Base-by-base conservation (phyloP, 805 yeast genomes). In the Candida ovalis region DNA sequence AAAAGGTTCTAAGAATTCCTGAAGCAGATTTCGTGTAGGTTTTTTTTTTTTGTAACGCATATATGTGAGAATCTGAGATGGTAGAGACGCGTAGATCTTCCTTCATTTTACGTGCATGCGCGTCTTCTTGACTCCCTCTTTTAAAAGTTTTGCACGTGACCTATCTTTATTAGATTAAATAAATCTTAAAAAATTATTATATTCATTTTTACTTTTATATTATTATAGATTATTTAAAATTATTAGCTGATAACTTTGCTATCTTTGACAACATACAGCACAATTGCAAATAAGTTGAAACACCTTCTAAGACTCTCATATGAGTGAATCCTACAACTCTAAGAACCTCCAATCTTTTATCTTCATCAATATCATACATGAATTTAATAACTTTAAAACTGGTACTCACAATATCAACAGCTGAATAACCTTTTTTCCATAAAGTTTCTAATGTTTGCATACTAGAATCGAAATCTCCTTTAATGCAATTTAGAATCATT, bases 221-320 rank as follows among this genome's bases (percentile, higher is more conserved):
- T 32, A 8, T 13, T 40, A 17, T 40, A 40, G 4, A 7, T 3
- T 18, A 24, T 22, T 40, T 32, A 17, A 37, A 43, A 19, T 17
- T 17, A 17, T 43, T 50, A 12, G 40, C 19, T 7, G 50, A 42
- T 10, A 52, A 41, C 18, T 70, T 70, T 51, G 73, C 64, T 22
- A 78, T 66, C 57, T 75, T 84, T 19, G 96, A 85, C 41, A 89
- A 69, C 71, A 94, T 74, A 6, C 96, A 95, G 43, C 89, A 84
- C 52, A 94, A 68, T 62, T 94, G 99, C 50, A 94, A 70, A 63
- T 86, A 86, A 0, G 96, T 82, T 10, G 89, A 81, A 3, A 94
- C 96, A 53, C 99, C 99, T 67, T 94, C 98, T 43, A 94, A 71
- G 1, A 94, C 84, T 52, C 97, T 74, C 91, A 94, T 84, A 63